Conservation (phyloP, 768 basidiomycete genomes). For the Russula sp. region DNA sequence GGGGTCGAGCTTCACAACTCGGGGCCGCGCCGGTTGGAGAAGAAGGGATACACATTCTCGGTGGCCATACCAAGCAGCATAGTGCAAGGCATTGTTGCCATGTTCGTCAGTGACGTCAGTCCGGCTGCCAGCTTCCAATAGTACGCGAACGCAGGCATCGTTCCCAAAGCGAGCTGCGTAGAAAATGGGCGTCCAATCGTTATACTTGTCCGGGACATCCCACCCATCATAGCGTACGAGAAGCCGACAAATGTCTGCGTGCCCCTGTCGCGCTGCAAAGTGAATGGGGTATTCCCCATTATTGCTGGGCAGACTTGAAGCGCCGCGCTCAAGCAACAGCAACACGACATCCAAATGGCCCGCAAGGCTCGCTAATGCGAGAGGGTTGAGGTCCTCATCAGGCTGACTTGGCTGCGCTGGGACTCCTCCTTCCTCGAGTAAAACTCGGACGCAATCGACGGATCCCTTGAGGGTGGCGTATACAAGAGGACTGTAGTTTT, state of each 20-base stretch:
- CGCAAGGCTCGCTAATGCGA: constrained; percentile 86
- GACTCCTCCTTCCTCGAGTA: constrained; percentile 68
- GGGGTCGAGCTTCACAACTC: constrained; percentile 19
- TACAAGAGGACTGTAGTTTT: constrained; percentile 90
- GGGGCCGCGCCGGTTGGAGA: constrained; percentile 25
- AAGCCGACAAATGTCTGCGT: constrained; percentile 73
- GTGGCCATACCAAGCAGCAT: constrained; percentile 96
- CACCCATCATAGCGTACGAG: constrained; percentile 71
- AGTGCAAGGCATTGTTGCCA: constrained; percentile 80
- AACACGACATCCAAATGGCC: constrained; percentile 82
- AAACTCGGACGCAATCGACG: constrained; percentile 74
- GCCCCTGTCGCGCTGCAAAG: constrained; percentile 89
- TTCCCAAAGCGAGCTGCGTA: constrained; percentile 90
- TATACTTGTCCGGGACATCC: constrained; percentile 91
- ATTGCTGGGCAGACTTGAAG: constrained; percentile 74
- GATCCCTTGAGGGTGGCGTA: constrained; percentile 88
- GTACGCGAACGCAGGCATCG: constrained; percentile 61
- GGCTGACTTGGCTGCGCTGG: constrained; percentile 51
- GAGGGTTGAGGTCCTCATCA: constrained; percentile 69
- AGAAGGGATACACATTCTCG: constrained; percentile 59
- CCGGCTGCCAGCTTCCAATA: constrained; percentile 74
- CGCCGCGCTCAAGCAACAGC: constrained; percentile 71
- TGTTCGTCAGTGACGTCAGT: constrained; percentile 79
- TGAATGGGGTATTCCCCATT: constrained; percentile 98
- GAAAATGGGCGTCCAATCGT: constrained; percentile 96